These are phyloP conservation scores for Oryza glaberrima DNA, from an alignment of 176 grass and related monocot species.

Conservation along the genomic window DNA sequence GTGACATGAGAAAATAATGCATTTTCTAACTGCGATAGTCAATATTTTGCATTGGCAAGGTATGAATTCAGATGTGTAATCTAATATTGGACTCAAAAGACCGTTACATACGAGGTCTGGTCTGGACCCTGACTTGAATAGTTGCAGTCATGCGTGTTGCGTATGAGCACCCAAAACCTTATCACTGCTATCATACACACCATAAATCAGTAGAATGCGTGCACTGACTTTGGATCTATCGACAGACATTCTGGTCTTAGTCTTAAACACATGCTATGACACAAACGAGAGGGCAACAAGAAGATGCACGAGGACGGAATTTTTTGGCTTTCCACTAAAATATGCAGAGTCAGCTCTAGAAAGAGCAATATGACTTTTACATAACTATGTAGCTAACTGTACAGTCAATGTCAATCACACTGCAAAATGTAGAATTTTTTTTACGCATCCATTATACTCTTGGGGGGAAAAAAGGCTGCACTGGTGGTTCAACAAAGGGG, in stretches of 20 bases:
- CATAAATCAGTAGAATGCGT: not conserved
- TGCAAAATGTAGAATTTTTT: slow-evolving; percentile 31
- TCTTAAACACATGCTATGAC: slow-evolving; percentile 3
- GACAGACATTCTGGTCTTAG: not conserved
- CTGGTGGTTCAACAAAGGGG: slow-evolving; percentile 28
- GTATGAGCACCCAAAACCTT: not conserved
- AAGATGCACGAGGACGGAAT: slow-evolving; percentile 10
- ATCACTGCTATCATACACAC: not conserved
- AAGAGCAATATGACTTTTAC: slow-evolving; percentile 34
- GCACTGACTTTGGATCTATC: not conserved
- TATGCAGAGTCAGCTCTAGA: slow-evolving; percentile 10
- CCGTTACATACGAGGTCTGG: not conserved
- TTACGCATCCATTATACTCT: slow-evolving; percentile 11
- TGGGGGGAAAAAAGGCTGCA: slow-evolving; percentile 8
- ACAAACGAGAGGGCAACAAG: not conserved
- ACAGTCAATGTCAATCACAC: slow-evolving; percentile 40
- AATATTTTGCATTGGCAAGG: not conserved
- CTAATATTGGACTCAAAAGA: not conserved
- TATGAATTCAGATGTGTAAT: not conserved
- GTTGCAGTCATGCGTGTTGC: not conserved
- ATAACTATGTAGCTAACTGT: slow-evolving; percentile 44
- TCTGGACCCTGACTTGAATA: not conserved
- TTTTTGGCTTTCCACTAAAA: not conserved
- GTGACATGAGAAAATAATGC: not conserved
- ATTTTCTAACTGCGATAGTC: too few species aligned